Evolutionary conservation across 108 stramenopile species (phyloP).

Genomic region (Stephanodiscus triporus): DNA sequence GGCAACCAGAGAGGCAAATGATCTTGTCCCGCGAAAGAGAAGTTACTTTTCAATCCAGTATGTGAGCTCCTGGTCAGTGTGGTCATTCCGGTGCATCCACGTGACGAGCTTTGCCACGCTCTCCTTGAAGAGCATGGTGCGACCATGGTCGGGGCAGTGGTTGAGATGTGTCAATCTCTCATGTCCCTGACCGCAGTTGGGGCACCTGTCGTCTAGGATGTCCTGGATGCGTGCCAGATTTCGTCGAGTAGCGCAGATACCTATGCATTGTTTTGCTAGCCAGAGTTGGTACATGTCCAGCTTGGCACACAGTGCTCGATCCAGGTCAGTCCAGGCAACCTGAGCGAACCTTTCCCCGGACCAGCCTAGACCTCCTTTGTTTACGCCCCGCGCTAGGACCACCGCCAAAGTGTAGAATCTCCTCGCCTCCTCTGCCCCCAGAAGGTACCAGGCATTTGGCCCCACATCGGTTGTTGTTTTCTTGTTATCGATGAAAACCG

Average conservation of each 20-base stretch:
- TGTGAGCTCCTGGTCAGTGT: neutral
- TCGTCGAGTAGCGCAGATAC: neutral
- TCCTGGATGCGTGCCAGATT: neutral
- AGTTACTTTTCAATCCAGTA: neutral
- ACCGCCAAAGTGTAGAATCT: neutral
- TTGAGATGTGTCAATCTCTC: slow-evolving; percentile 1
- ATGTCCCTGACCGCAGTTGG: neutral
- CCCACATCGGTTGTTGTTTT: too few species aligned
- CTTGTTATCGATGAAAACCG: too few species aligned
- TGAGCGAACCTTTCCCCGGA: neutral
- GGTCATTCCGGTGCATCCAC: neutral
- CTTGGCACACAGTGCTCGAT: neutral
- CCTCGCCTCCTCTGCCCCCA: neutral
- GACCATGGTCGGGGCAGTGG: neutral
- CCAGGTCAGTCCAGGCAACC: neutral
- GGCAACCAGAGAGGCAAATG: neutral
- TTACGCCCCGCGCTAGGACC: neutral
- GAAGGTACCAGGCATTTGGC: too few species aligned
- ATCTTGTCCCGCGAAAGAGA: neutral
- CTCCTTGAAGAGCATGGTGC: neutral
- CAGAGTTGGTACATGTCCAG: neutral
- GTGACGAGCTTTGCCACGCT: neutral
- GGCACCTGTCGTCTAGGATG: neutral
- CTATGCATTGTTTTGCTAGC: neutral
- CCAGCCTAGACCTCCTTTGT: neutral